Conservation (phyloP, 106 monocot genomes). For the Acorus gramineus region DNA sequence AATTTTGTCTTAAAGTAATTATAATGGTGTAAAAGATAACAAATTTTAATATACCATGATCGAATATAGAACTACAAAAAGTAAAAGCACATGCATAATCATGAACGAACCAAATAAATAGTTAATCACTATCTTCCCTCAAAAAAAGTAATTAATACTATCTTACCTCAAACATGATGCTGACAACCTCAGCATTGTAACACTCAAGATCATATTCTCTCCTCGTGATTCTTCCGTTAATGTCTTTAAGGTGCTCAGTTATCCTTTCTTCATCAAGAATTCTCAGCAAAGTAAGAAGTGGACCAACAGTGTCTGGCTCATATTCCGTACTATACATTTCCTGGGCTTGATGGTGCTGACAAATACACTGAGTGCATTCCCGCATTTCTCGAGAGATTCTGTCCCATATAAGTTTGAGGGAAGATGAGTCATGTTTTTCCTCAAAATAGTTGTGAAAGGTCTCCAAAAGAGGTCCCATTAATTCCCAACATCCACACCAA, state of each 20-base stretch:
- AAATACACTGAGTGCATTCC: slow-evolving; percentile 70
- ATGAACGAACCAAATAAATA: no score
- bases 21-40: no score
- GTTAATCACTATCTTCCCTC: no score
- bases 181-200: slow-evolving; percentile 66
- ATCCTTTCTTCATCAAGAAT: slow-evolving; percentile 81
- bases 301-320: slow-evolving; percentile 58
- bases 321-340: slow-evolving; percentile 50
- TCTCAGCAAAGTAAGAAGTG: slow-evolving; percentile 54
- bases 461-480: slow-evolving; percentile 88
- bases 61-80: no score
- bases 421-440: slow-evolving; percentile 32
- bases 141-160: no score
- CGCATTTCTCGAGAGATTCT: slow-evolving; percentile 50
- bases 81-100: no score
- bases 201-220: slow-evolving; percentile 54
- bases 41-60: no score
- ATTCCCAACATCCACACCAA: slow-evolving; percentile 64
- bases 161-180: slow-evolving; percentile 88
- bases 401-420: slow-evolving; percentile 61
- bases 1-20: no score
- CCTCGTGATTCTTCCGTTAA: slow-evolving; percentile 38
- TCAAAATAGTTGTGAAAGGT: slow-evolving; percentile 63
- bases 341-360: slow-evolving; percentile 79
- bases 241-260: slow-evolving; percentile 51